Conservation (phyloP, 192 early-diverging fungal genomes). For the Coemansia sp. region DNA sequence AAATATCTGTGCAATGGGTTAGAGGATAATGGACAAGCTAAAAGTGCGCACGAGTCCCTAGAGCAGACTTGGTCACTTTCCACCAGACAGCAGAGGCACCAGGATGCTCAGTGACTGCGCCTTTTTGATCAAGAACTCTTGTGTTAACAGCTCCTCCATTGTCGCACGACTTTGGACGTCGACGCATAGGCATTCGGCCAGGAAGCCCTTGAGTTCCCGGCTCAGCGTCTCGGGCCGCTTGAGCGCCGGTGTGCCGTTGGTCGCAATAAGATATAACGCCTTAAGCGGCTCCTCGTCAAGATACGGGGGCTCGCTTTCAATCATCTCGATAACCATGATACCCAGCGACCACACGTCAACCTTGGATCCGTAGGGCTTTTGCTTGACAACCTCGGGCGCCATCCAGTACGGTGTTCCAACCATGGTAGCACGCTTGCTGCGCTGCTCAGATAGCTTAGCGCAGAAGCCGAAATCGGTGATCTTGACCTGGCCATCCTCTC, state of each 20-base stretch:
- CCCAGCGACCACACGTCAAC: slow-evolving; percentile 91
- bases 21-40: not conserved
- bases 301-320: slow-evolving; percentile 95
- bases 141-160: slow-evolving; percentile 75
- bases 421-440: slow-evolving; percentile 83
- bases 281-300: slow-evolving; percentile 92
- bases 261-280: slow-evolving; percentile 95
- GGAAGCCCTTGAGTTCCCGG: slow-evolving; percentile 79
- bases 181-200: slow-evolving; percentile 82
- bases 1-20: slow-evolving; percentile 10
- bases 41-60: too few relatives aligned
- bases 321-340: slow-evolving; percentile 98
- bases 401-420: slow-evolving; percentile 91
- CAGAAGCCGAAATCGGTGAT: slow-evolving; percentile 95
- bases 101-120: slow-evolving; percentile 35
- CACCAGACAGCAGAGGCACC: slow-evolving; percentile 24
- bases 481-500: slow-evolving; percentile 80
- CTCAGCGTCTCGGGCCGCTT: slow-evolving; percentile 82
- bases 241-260: slow-evolving; percentile 90
- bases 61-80: not conserved
- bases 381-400: slow-evolving; percentile 83
- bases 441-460: slow-evolving; percentile 81
- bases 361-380: slow-evolving; percentile 75
- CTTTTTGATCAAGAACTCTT: slow-evolving; percentile 55
- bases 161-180: slow-evolving; percentile 80